Conservation (phyloP, 2,329 filamentous ascomycete species). For the Alternaria incomplexa region DNA sequence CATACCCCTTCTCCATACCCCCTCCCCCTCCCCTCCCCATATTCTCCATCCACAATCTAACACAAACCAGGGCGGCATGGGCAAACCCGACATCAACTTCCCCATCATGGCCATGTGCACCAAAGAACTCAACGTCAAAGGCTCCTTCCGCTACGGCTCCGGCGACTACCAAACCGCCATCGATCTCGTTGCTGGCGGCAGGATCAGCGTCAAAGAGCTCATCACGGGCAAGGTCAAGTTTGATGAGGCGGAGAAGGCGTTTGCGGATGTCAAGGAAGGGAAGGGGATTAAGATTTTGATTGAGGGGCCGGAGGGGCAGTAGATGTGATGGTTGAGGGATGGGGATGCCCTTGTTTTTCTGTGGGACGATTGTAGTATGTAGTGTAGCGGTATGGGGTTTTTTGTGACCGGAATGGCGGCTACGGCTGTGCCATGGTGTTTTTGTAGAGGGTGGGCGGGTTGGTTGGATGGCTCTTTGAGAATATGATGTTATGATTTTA, state of each 20-base stretch:
- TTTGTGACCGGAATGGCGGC: too few relatives aligned
- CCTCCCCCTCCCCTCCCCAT: background rate
- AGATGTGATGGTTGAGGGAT: background rate
- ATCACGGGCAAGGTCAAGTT: constrained; percentile 81
- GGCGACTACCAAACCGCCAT: constrained; percentile 89
- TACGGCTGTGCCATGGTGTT: too few relatives aligned
- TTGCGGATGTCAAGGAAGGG: constrained; percentile 83
- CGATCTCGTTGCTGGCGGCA: constrained; percentile 73
- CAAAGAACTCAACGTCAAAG: constrained; percentile 86
- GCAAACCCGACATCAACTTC: constrained; percentile 83
- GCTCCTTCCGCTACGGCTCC: constrained; percentile 86
- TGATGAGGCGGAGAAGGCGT: constrained; percentile 81
- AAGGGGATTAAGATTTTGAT: constrained; percentile 74
- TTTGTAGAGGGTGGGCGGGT: too few relatives aligned
- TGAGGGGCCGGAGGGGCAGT: constrained; percentile 45
- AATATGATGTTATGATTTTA: too few relatives aligned
- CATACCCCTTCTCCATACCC: background rate
- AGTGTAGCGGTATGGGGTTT: too few relatives aligned
- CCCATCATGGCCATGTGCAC: constrained; percentile 88
- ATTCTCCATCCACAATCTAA: too few relatives aligned
- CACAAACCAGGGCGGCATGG: constrained; percentile 70
- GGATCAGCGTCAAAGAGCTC: constrained; percentile 77
- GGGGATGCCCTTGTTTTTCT: background rate
- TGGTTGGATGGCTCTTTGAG: too few relatives aligned
- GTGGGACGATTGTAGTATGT: background rate